A percentile compares a stretch with the other conserved stretches of the same genome.
These are phyloP conservation scores for Aspergillus bridgeri DNA, from an alignment of 495 filamentous ascomycete genomes.

Conservation along the genomic window DNA sequence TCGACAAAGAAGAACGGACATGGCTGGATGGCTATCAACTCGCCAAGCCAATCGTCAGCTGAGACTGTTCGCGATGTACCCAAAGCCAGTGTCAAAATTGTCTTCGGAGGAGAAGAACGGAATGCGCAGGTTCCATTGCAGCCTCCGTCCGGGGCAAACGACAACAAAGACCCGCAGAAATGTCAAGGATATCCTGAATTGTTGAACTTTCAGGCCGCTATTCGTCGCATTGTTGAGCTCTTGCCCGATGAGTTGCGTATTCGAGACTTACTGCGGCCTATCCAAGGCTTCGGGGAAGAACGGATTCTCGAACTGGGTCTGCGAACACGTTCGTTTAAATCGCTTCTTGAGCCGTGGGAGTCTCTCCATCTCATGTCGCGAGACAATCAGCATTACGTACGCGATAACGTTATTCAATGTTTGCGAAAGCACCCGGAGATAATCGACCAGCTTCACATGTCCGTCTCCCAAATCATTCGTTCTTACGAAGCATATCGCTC, in stretches of 20 bases:
- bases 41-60: too few relatives aligned
- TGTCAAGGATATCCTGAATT: not conserved
- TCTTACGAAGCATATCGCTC: conserved; percentile 27
- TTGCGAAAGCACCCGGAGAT: conserved; percentile 13
- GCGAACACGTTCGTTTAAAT: conserved; percentile 18
- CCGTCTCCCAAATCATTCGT: conserved; percentile 18
- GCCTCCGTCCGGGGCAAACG: not conserved
- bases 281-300: conserved; percentile 15
- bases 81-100: not conserved
- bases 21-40: not conserved
- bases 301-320: conserved; percentile 18
- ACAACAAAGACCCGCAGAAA: not conserved
- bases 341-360: conserved; percentile 18
- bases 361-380: conserved; percentile 12
- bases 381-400: conserved; percentile 7
- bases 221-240: not conserved
- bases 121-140: not conserved
- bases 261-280: conserved; percentile 7
- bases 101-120: not conserved
- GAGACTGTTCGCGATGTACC: not conserved
- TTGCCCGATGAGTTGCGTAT: conserved; percentile 11
- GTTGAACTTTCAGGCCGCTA: not conserved
- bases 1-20: not conserved
- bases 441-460: conserved; percentile 3
- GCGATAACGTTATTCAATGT: conserved; percentile 23